These are phyloP conservation scores for Termitomyces sp. DNA, from an alignment of 768 basidiomycete species.

Conservation along the genomic window DNA sequence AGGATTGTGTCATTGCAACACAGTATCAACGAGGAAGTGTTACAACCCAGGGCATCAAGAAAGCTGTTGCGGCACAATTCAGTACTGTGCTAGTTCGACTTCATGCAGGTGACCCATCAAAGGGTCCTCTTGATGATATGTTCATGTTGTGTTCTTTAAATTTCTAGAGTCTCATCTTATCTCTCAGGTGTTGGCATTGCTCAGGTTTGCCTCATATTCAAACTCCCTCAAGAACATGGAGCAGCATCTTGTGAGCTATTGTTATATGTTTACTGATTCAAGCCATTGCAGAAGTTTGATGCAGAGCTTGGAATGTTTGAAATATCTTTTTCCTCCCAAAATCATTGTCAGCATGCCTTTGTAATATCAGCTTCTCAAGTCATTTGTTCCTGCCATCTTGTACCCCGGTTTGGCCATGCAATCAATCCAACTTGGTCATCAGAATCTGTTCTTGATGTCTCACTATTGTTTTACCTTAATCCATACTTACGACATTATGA, in stretches of 20 bases:
- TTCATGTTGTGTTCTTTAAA: neutral
- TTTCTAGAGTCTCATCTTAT: neutral
- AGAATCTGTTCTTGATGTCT: slow-evolving; percentile 15
- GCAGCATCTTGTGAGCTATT: slow-evolving; percentile 13
- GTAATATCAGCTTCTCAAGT: slow-evolving; percentile 22
- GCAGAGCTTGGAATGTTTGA: slow-evolving; percentile 14
- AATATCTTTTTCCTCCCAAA: slow-evolving; percentile 11
- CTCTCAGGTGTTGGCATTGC: slow-evolving; percentile 17
- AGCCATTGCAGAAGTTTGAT: slow-evolving; percentile 12
- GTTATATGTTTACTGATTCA: slow-evolving; percentile 23
- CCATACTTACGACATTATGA: slow-evolving; percentile 25
- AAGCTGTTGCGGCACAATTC: slow-evolving; percentile 10
- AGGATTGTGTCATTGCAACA: slow-evolving; percentile 14
- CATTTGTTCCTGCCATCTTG: slow-evolving; percentile 23
- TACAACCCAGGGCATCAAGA: slow-evolving; percentile 13
- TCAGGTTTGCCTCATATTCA: slow-evolving; percentile 22
- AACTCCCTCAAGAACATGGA: slow-evolving; percentile 11
- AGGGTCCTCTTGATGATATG: neutral
- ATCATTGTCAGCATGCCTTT: slow-evolving; percentile 7
- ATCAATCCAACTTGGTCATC: slow-evolving; percentile 11
- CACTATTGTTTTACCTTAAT: slow-evolving; percentile 22
- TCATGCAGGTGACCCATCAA: neutral
- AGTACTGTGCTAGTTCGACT: slow-evolving; percentile 18
- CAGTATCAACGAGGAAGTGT: neutral
- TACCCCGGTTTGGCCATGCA: slow-evolving; percentile 17